A percentile compares a stretch with the other conserved stretches of the same genome.
These are phyloP conservation scores for Tolypocladium endophyticum DNA, from an alignment of 2,329 filamentous ascomycete genomes.

Conservation along the genomic window DNA sequence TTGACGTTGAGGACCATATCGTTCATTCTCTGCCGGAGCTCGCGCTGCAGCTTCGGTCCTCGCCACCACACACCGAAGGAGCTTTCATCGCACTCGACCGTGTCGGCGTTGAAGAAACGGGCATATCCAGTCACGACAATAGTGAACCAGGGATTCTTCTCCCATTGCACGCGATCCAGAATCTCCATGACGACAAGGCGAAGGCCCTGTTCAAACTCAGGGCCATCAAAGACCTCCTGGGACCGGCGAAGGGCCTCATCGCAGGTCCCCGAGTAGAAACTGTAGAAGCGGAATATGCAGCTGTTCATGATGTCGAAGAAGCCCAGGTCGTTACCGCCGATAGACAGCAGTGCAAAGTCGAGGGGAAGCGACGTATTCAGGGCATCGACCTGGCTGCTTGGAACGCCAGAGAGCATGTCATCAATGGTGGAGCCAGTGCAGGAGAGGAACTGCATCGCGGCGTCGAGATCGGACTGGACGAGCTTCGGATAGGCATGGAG, in stretches of 20 bases:
- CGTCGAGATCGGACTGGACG: constrained; percentile 25
- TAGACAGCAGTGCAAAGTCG: constrained; percentile 34
- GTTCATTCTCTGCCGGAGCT: constrained; percentile 30
- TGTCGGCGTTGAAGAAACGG: constrained; percentile 35
- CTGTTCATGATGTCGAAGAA: constrained; percentile 40
- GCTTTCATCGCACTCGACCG: constrained; percentile 29
- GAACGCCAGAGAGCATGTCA: constrained; percentile 25
- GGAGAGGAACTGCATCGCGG: constrained; percentile 32
- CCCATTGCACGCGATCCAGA: constrained; percentile 31
- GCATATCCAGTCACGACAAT: constrained; percentile 37
- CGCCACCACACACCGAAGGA: constrained; percentile 36
- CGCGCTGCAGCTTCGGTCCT: constrained; percentile 27
- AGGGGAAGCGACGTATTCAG: constrained; percentile 25
- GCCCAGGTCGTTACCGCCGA: constrained; percentile 38
- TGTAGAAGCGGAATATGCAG: constrained; percentile 39
- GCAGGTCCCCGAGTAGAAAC: constrained; percentile 35
- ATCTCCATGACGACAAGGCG: constrained; percentile 29
- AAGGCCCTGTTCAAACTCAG: constrained; percentile 27
- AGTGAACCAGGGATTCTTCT: constrained; percentile 29
- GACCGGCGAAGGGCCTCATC: constrained; percentile 25
- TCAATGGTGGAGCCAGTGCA: constrained; percentile 33
- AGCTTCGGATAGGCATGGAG: constrained; percentile 29
- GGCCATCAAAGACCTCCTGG: constrained; percentile 20
- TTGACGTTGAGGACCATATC: constrained; percentile 32
- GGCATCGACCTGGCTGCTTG: constrained; percentile 28